These are phyloP conservation scores for Jackrogersella multiformis DNA, from an alignment of 495 filamentous ascomycete genomes.

Conservation along the genomic window DNA sequence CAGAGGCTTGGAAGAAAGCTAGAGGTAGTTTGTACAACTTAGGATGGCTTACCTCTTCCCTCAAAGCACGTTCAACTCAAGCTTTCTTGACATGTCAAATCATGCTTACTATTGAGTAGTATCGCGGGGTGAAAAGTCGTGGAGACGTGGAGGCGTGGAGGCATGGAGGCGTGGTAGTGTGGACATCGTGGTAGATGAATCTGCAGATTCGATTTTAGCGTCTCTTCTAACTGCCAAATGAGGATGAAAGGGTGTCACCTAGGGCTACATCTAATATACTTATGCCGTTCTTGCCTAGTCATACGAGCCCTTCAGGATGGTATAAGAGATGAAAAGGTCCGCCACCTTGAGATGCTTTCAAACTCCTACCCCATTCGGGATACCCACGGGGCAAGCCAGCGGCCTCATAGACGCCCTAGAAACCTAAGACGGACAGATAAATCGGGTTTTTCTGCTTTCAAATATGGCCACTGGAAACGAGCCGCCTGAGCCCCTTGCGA, in stretches of 20 bases:
- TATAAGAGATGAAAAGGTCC: constrained; percentile 4
- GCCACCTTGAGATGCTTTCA: background rate
- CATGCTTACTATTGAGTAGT: constrained; percentile 25
- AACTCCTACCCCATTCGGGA: background rate
- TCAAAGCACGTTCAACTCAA: constrained; percentile 1
- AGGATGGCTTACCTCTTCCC: constrained; percentile 17
- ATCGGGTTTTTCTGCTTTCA: background rate
- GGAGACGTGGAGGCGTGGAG: no score
- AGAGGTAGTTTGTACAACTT: background rate
- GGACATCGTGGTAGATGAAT: background rate
- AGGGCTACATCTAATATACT: background rate
- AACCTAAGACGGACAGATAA: background rate
- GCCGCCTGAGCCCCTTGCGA: constrained; percentile 66
- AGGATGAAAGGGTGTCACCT: background rate
- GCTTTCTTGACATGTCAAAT: constrained; percentile 7
- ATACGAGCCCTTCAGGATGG: background rate
- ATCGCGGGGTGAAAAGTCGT: constrained; percentile 8
- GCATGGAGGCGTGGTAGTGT: background rate
- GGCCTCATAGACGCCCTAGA: background rate
- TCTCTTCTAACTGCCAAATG: background rate
- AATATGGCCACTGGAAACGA: constrained; percentile 50
- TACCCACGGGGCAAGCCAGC: background rate
- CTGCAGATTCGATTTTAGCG: background rate
- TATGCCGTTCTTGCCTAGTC: background rate
- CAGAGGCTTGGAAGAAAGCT: background rate